Evolutionary conservation across 148 eudicot species (phyloP).

Genomic region (Amaranthus cruentus): DNA sequence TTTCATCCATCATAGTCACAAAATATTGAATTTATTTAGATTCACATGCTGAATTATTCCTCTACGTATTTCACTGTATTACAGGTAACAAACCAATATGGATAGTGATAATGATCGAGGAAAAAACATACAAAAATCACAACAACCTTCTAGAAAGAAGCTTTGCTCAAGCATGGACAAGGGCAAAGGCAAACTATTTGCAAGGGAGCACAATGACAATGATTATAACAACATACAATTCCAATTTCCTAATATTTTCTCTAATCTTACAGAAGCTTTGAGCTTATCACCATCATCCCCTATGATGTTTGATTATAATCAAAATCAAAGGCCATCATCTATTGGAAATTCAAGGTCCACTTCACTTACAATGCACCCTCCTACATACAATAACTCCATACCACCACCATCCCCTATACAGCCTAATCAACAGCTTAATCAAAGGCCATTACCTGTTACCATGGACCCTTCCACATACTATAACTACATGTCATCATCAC

Average conservation of each 20-base stretch:
- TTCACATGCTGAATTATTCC: too few relatives aligned
- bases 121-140: background rate
- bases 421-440: too few relatives aligned
- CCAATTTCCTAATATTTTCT: too few relatives aligned
- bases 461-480: too few relatives aligned
- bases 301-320: background rate
- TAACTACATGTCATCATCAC: too few relatives aligned
- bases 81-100: background rate
- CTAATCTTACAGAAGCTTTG: background rate
- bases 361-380: background rate
- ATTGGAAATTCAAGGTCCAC: too few relatives aligned
- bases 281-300: background rate
- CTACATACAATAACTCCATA: too few relatives aligned
- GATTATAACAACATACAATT: background rate
- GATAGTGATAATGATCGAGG: background rate
- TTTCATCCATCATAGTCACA: too few relatives aligned
- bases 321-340: background rate
- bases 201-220: background rate
- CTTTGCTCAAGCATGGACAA: background rate
- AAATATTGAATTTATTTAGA: too few relatives aligned
- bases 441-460: too few relatives aligned
- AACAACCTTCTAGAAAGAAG: background rate
- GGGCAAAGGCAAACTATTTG: background rate
- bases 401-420: too few relatives aligned
- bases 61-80: background rate